Evolutionary conservation across 805 yeast genomes (phyloP).

Genomic region (Saccharomyces kudriavzevii): DNA sequence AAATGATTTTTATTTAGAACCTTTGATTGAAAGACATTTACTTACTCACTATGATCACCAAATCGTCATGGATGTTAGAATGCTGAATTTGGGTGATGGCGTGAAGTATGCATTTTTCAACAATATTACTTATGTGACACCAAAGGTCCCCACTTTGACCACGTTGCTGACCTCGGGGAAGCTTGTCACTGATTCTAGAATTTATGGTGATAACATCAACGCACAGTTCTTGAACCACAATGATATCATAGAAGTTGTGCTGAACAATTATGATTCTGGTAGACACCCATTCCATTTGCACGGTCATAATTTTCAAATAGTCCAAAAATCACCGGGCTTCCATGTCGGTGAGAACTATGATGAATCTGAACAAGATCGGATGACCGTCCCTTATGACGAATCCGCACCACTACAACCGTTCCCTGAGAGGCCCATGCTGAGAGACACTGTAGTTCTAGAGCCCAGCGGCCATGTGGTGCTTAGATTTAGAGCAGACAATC

Average conservation of each 20-base stretch:
- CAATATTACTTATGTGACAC: constrained; percentile 52
- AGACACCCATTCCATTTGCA: constrained; percentile 76
- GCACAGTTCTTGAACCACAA: constrained; percentile 50
- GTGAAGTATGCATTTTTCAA: constrained; percentile 72
- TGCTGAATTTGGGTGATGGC: constrained; percentile 69
- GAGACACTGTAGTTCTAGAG: constrained; percentile 67
- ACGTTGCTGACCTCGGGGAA: constrained; percentile 57
- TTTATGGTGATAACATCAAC: constrained; percentile 69
- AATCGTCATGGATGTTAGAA: constrained; percentile 49
- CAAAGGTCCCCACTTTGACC: constrained; percentile 63
- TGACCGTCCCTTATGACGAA: constrained; percentile 48
- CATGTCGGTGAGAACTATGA: constrained; percentile 37
- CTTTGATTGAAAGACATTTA: constrained; percentile 39
- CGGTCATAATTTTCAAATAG: constrained; percentile 62
- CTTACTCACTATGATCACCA: constrained; percentile 45
- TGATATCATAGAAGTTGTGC: constrained; percentile 64
- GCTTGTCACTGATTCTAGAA: constrained; percentile 44
- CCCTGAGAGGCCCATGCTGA: constrained; percentile 52
- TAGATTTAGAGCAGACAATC: constrained; percentile 75
- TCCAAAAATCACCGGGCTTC: constrained; percentile 43
- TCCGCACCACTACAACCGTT: constrained; percentile 33
- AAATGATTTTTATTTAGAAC: constrained; percentile 33
- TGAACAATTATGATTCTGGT: constrained; percentile 74
- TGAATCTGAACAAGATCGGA: constrained; percentile 18
- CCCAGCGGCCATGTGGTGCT: constrained; percentile 61